Percentiles rank a stretch among this genome's conserved stretches.
phyloP scores from a whole-genome alignment of 768 basidiomycete genomes.

The Russula abietina region DNA sequence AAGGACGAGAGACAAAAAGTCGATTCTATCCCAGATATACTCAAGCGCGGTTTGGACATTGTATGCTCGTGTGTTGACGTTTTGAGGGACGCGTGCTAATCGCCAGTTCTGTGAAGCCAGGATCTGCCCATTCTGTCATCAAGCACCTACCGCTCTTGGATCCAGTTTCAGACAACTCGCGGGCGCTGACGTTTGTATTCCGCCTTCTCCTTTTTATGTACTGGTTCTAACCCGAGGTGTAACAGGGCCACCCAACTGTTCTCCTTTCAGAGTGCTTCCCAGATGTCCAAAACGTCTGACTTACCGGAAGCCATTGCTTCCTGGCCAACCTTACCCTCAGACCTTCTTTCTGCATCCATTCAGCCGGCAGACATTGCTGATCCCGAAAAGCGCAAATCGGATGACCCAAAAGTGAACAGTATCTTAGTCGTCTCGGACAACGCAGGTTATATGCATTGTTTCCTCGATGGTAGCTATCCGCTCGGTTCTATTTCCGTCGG shows the following conservation, averaged over 20 bases:
- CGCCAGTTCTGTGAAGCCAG: slow-evolving; percentile 49
- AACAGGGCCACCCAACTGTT: slow-evolving; percentile 72
- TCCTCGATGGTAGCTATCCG: slow-evolving; percentile 71
- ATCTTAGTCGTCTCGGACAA: slow-evolving; percentile 58
- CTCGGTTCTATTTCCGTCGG: slow-evolving; percentile 50
- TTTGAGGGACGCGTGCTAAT: slow-evolving; percentile 11
- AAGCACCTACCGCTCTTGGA: slow-evolving; percentile 68
- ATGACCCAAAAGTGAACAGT: slow-evolving; percentile 51
- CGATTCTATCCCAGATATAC: slow-evolving; percentile 64
- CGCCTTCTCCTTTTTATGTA: slow-evolving; percentile 10
- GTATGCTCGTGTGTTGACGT: slow-evolving; percentile 36
- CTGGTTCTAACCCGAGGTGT: slow-evolving; percentile 1
- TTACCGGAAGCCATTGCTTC: slow-evolving; percentile 54
- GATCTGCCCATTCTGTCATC: slow-evolving; percentile 67
- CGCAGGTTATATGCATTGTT: slow-evolving; percentile 52
- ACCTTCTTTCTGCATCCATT: slow-evolving; percentile 57
- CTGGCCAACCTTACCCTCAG: slow-evolving; percentile 63
- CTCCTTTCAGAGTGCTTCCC: slow-evolving; percentile 68
- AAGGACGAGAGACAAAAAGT: slow-evolving; percentile 39
- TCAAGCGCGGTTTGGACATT: slow-evolving; percentile 58
- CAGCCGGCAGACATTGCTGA: slow-evolving; percentile 36
- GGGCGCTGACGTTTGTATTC: slow-evolving; percentile 54
- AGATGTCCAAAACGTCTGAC: slow-evolving; percentile 39
- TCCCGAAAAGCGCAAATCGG: slow-evolving; percentile 39
- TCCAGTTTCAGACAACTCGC: slow-evolving; percentile 57